Percentiles rank a stretch among this genome's conserved stretches.
Evolutionary conservation across 2,329 filamentous ascomycete genomes (phyloP).

Genomic region (Lachnellula willkommii): DNA sequence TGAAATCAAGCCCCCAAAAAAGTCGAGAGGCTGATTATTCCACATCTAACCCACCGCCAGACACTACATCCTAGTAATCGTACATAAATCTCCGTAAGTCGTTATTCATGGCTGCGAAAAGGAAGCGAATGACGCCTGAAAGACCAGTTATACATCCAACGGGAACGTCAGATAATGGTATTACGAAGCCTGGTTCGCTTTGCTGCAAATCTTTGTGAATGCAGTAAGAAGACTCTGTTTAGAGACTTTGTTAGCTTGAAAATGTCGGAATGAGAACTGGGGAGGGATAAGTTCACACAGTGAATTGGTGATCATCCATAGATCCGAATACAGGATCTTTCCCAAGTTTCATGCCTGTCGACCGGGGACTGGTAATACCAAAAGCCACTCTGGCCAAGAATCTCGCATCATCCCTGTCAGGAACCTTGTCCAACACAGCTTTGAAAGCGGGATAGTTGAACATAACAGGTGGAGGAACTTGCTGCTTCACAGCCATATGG

Average conservation of each 20-base stretch:
- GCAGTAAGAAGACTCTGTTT: background rate
- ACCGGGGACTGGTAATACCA: slow-evolving; percentile 54
- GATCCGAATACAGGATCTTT: slow-evolving; percentile 44
- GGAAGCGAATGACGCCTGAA: no score
- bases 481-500: slow-evolving; percentile 35
- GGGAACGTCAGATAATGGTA: no score
- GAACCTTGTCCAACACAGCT: slow-evolving; percentile 39
- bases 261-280: background rate
- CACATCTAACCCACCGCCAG: no score
- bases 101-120: no score
- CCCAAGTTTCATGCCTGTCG: slow-evolving; percentile 44
- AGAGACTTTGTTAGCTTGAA: background rate
- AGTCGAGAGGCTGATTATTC: no score
- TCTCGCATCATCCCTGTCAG: slow-evolving; percentile 50
- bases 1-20: no score
- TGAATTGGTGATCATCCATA: slow-evolving; percentile 50
- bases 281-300: slow-evolving; percentile 29
- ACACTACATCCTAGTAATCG: no score
- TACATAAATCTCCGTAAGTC: no score
- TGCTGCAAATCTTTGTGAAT: background rate
- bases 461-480: slow-evolving; percentile 34
- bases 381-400: slow-evolving; percentile 57
- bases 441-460: slow-evolving; percentile 39
- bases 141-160: no score
- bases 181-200: background rate